phyloP scores from a whole-genome alignment of 2,329 filamentous ascomycete species.

The Orbilia brochopaga region DNA sequence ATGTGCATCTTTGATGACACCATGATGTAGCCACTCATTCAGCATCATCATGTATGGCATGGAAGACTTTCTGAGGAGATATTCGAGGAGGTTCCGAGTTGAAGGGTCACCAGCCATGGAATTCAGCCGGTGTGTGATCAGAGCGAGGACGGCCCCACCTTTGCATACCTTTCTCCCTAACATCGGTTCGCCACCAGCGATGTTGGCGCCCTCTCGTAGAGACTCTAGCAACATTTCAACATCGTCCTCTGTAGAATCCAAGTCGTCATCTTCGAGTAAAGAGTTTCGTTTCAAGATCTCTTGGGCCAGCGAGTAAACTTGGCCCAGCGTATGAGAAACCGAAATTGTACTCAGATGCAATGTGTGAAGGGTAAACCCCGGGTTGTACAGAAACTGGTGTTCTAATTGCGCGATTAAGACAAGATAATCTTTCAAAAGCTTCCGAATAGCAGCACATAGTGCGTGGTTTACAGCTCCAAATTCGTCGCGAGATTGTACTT shows the following conservation, averaged over 20 bases:
- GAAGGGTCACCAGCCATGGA: constrained; percentile 93
- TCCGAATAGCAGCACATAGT: constrained; percentile 90
- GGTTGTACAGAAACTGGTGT: constrained; percentile 86
- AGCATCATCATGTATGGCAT: constrained; percentile 97
- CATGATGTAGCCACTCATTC: constrained; percentile 97
- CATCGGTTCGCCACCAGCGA: constrained; percentile 74
- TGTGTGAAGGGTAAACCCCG: constrained; percentile 88
- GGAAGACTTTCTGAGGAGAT: constrained; percentile 83
- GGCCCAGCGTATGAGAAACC: constrained; percentile 87
- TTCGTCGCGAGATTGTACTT: constrained; percentile 89
- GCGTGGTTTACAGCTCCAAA: constrained; percentile 96
- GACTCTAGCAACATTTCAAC: constrained; percentile 93
- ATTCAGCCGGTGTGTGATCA: constrained; percentile 82
- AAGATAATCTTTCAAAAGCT: constrained; percentile 89
- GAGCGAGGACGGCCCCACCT: constrained; percentile 88
- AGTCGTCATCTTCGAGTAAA: constrained; percentile 76
- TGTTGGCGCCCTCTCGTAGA: constrained; percentile 81
- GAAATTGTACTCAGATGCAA: constrained; percentile 89
- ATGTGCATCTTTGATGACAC: constrained; percentile 91
- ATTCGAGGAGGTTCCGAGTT: constrained; percentile 79
- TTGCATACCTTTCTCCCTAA: constrained; percentile 91
- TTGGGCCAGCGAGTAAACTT: constrained; percentile 84
- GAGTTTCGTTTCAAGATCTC: constrained; percentile 88
- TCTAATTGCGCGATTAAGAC: constrained; percentile 92
- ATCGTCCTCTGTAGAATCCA: constrained; percentile 76